Conservation (phyloP, 768 basidiomycete genomes). For the Termitomyces eurrhizus region DNA sequence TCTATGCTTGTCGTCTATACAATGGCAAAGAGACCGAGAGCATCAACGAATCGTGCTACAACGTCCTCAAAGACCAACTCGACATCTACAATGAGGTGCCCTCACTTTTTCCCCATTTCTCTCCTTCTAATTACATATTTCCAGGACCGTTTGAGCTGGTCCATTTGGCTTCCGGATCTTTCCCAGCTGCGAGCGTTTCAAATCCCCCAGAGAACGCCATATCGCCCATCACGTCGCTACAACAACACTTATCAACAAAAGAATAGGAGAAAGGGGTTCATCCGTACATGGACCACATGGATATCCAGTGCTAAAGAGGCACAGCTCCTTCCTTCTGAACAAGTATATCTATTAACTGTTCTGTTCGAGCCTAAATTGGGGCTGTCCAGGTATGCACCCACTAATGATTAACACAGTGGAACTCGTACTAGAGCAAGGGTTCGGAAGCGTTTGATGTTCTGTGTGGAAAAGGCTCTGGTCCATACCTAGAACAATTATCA, state of each 20-base stretch:
- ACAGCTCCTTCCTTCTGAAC: constrained; percentile 4
- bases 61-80: constrained; percentile 70
- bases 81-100: constrained; percentile 60
- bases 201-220: constrained; percentile 25
- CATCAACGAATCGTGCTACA: constrained; percentile 64
- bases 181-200: constrained; percentile 19
- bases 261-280: neutral
- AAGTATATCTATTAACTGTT: neutral
- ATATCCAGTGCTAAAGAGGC: constrained; percentile 19
- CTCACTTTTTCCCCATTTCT: neutral
- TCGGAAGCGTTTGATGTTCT: constrained; percentile 1
- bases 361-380: neutral
- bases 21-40: constrained; percentile 55
- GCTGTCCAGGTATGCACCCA: neutral
- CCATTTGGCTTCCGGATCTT: constrained; percentile 52
- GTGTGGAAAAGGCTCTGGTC: neutral
- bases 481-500: neutral
- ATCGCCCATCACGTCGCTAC: constrained; percentile 23
- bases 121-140: neutral
- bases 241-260: neutral
- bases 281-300: constrained; percentile 10
- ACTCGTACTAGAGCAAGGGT: neutral
- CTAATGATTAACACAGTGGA: too few species aligned
- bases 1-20: constrained; percentile 63
- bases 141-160: constrained; percentile 68